Evolutionary conservation across 1,284 basidiomycete genomes (phyloP), one percentile per base, ranked within the genome.

Genomic region (Neolentinus lepideus): DNA sequence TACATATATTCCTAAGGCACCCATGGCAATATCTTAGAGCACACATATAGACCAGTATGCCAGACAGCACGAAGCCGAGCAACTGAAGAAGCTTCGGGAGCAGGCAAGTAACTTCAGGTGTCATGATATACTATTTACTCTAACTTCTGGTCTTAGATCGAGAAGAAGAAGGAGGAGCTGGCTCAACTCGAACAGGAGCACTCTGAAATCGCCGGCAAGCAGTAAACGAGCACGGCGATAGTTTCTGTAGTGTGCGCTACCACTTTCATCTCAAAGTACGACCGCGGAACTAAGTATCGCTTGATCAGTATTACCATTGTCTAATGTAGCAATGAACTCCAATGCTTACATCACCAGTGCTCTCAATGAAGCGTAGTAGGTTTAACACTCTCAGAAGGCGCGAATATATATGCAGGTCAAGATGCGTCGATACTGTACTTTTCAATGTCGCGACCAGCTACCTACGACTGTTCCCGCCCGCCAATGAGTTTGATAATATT

Each of bases 401-500:
- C n/a, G n/a, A n/a, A n/a, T n/a, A n/a, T n/a, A n/a, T n/a, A n/a
- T n/a, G n/a, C n/a, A n/a, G n/a, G n/a, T n/a, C n/a, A n/a, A n/a
- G n/a, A n/a, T n/a, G n/a, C n/a, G n/a, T n/a, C n/a, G n/a, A n/a
- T n/a, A n/a, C n/a, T 47, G 45, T 19, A 47, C n/a, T 21, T 19
- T 21, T 10, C 19, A 9, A 47, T 47, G 45, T 47, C 45, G 10
- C 19, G 21, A 47, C 24, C 10, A 11, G 9, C 47, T 50, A 26
- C 22, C 27, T 25, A n/a, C 21, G 24, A 3, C 11, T 6, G 8
- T n/a, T 63, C 62, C 54, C 66, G 59, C 3, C 64, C 68, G 14
- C 73, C 74, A 19, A 80, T 68, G 3, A 76, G 35, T 48, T 64
- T 73, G 58, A 92, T 89, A 19, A 90, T 72, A 56, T 90, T 84